A percentile compares a stretch with the other conserved stretches of the same genome.
Evolutionary conservation across 106 monocot genomes (phyloP).

Genomic region (Platanthera guangdongensis): DNA sequence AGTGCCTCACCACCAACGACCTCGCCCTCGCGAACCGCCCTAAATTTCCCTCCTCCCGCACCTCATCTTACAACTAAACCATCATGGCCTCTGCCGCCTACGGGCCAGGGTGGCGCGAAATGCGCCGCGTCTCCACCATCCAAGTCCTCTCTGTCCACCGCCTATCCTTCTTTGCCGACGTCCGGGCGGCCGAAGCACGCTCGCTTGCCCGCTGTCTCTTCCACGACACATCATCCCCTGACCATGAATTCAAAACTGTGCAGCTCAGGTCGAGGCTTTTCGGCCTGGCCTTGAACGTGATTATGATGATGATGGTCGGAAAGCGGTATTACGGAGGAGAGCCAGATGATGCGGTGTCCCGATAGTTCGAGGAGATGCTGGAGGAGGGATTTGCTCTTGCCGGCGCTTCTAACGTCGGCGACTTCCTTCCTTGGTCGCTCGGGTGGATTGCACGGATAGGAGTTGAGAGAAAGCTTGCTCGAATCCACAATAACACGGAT

Average conservation of each 20-base stretch:
- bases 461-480: background rate
- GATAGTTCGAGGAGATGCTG: conserved; percentile 17
- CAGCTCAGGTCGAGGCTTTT: conserved; percentile 18
- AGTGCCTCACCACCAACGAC: conserved; percentile 3
- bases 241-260: background rate
- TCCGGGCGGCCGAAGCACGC: background rate
- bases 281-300: conserved; percentile 16
- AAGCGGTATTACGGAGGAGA: conserved; percentile 13
- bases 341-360: conserved; percentile 13
- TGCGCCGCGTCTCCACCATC: background rate
- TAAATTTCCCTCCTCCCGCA: background rate
- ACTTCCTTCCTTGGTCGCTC: conserved; percentile 1
- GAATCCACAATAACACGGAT: background rate
- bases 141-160: background rate
- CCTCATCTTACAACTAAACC: background rate
- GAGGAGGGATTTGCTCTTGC: background rate
- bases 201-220: background rate
- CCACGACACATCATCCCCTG: background rate
- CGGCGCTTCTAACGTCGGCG: conserved; percentile 3
- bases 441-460: background rate
- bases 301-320: conserved; percentile 17
- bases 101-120: background rate
- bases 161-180: background rate
- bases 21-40: background rate
- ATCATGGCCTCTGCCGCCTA: background rate